Evolutionary conservation across 1,284 basidiomycete species (phyloP), one percentile per base, ranked within the genome.

Genomic region (Thecaphora frezii): DNA sequence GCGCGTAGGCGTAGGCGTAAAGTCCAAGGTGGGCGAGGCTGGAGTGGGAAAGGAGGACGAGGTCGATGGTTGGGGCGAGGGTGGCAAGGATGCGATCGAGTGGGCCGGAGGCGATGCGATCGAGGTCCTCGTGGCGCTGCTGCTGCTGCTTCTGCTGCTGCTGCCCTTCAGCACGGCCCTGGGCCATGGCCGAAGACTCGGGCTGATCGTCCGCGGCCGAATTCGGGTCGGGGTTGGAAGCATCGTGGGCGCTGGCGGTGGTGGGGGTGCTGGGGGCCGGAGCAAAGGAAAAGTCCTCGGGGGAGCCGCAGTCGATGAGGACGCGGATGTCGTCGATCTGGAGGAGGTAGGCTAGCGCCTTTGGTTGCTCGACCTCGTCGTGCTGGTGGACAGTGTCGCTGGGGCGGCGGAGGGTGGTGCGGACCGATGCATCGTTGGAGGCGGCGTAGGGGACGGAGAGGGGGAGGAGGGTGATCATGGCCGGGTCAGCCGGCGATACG

Each of bases 301-400:
- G 69, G 3, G 73, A 62, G 40, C 94, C 94, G 80, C 94, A 92
- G 82, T 98, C 96, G 53, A 99, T 84, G 30, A 98, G 85, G 71
- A 98, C 91, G 49, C 87, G 85, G 24, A 96, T 88, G 80, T 94
- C 91, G 83, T 98, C 96, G 54, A 98, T 87, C 78, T 97, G 89
- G 22, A 98, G 85, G 39, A 97, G 83, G 80, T 97, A 97, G 26
- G 74, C 48, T 50, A 77, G 69, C 28, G 56, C 76, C 53, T 69
- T 70, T 5, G 73, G 61, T 43, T 62, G 66, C 47, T 77, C 74
- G 28, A 48, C 33, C 41, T 67, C 58, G 18, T 46, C 41, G 9
- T 19, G 24, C 12, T 9, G 21, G 16, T 21, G 30, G 14, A 43
- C 22, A 21, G 53, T 26, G 39, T 61, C 52, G n/a, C 9, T 23